phyloP scores from a whole-genome alignment of 2,329 filamentous ascomycete genomes.

The Hymenoscyphus fructigenus region DNA sequence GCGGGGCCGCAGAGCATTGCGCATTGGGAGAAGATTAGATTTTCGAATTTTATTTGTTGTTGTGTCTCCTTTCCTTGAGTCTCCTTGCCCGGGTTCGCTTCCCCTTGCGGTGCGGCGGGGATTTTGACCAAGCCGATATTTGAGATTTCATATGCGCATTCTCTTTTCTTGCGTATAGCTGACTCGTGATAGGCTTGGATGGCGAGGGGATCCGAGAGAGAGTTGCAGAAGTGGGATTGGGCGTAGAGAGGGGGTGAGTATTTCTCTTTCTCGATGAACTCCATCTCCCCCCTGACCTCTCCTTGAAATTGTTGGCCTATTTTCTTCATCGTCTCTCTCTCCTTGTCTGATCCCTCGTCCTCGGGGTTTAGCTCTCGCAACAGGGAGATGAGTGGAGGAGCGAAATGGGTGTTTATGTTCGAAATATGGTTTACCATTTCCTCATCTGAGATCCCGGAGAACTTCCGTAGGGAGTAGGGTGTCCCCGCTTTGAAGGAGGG shows the following conservation, averaged over 20 bases:
- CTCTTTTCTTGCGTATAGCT: constrained; percentile 12
- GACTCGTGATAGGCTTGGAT: constrained; percentile 1
- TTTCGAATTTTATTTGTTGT: constrained; percentile 18
- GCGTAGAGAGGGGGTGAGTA: constrained; percentile 6
- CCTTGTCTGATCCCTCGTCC: constrained; percentile 7
- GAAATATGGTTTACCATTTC: constrained; percentile 30
- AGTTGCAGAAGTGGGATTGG: constrained; percentile 3
- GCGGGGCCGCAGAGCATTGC: constrained; percentile 23
- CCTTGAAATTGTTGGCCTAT: constrained; percentile 16
- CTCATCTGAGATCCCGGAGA: constrained; percentile 15
- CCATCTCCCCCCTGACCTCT: constrained; percentile 20
- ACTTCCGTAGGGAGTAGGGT: constrained; percentile 27
- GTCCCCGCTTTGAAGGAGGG: constrained; percentile 15
- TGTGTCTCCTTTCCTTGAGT: background rate
- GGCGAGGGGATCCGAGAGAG: no score
- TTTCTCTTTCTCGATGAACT: background rate
- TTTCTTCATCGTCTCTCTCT: constrained; percentile 2
- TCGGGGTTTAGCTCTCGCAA: constrained; percentile 7
- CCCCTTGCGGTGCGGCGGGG: no score
- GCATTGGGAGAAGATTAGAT: constrained; percentile 25
- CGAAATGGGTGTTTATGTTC: constrained; percentile 15
- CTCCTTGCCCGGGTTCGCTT: no score
- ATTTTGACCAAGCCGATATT: constrained; percentile 28
- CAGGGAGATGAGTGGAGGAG: background rate
- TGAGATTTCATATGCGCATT: constrained; percentile 27